Conservation (phyloP, 306 rosid genomes). For the Malus fusca region DNA sequence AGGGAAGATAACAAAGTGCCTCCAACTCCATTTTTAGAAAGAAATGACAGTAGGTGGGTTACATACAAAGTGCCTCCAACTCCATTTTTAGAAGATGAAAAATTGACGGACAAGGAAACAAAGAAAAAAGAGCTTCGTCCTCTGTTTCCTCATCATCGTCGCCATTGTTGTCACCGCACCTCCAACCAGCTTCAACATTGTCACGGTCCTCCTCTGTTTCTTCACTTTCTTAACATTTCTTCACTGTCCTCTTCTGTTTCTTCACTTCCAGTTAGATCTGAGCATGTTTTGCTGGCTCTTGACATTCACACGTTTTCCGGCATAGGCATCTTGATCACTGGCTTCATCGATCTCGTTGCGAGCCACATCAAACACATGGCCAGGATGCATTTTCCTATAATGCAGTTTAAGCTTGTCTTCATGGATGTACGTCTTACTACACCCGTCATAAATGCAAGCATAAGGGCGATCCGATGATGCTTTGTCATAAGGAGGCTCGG, state of each 20-base stretch:
- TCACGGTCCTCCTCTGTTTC: constrained; percentile 97
- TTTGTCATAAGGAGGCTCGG: constrained; percentile 62
- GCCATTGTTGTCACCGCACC: constrained; percentile 57
- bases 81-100: not conserved
- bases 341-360: constrained; percentile 85
- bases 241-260: too few relatives aligned
- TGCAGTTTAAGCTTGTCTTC: constrained; percentile 94
- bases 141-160: constrained; percentile 98
- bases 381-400: constrained; percentile 89
- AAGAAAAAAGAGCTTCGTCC: constrained; percentile 41
- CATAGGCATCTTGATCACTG: constrained; percentile 79
- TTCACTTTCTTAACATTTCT: constrained; percentile 29
- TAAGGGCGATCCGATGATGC: constrained; percentile 91
- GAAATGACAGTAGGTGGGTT: not conserved
- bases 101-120: not conserved
- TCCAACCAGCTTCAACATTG: constrained; percentile 89
- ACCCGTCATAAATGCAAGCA: constrained; percentile 89
- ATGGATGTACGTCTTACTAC: constrained; percentile 88
- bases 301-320: constrained; percentile 49
- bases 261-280: constrained; percentile 53
- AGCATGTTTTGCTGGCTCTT: constrained; percentile 65
- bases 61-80: not conserved
- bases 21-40: not conserved
- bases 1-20: not conserved
- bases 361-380: constrained; percentile 63